Conservation (phyloP, 371 early-diverging fungal species). For the Apophysomyces variabilis region DNA sequence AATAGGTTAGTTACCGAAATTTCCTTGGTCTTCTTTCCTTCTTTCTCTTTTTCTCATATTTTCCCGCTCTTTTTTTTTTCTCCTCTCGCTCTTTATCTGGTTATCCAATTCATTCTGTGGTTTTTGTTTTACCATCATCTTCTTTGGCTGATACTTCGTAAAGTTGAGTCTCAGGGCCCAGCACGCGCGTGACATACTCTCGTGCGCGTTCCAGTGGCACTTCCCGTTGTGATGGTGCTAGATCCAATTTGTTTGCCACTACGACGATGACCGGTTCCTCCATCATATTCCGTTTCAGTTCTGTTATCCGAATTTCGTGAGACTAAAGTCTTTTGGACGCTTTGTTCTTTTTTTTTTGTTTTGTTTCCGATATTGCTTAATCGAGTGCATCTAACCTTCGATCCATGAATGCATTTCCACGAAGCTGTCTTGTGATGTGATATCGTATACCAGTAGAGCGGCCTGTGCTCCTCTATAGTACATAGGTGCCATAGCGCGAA, state of each 20-base stretch:
- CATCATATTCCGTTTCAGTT: slow-evolving; percentile 73
- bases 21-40: too few relatives aligned
- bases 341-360: slow-evolving; percentile 2
- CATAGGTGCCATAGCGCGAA: slow-evolving; percentile 77
- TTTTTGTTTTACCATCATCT: slow-evolving; percentile 60
- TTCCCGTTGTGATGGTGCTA: slow-evolving; percentile 62
- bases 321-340: too few relatives aligned
- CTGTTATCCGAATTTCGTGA: slow-evolving; percentile 34
- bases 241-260: slow-evolving; percentile 79
- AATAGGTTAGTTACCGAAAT: too few relatives aligned
- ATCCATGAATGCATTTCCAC: slow-evolving; percentile 33
- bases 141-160: slow-evolving; percentile 79
- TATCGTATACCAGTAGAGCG: slow-evolving; percentile 66
- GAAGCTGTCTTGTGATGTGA: slow-evolving; percentile 34
- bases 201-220: slow-evolving; percentile 62
- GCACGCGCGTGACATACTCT: slow-evolving; percentile 60
- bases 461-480: slow-evolving; percentile 82
- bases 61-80: background rate
- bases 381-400: slow-evolving; percentile 18
- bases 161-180: slow-evolving; percentile 63
- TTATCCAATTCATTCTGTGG: background rate
- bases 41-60: too few relatives aligned
- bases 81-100: background rate
- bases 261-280: slow-evolving; percentile 73
- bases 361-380: background rate